Evolutionary conservation across 768 basidiomycete genomes (phyloP), one percentile per base, ranked within the genome.

Genomic region (Leccinum incarnatum): DNA sequence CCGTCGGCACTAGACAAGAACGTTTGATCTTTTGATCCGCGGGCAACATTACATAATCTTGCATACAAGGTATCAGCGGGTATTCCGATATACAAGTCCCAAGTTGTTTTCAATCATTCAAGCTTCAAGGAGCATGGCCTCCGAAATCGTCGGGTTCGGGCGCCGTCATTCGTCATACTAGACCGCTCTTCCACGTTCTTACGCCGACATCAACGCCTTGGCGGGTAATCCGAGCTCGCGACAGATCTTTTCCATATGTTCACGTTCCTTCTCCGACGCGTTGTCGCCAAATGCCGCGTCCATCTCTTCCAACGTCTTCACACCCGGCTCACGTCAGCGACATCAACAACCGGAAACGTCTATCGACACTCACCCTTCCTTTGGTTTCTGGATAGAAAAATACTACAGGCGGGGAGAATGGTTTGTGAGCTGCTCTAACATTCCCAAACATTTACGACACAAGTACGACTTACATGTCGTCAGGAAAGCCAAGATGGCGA

Each of bases 241-340:
- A 52, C 66, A 69, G 40, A 73, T 71, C 25, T n/a, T 45, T 23
- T 58, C 61, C 73, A 71, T 68, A 15, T 56, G 71, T 17, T 69
- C 58, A 5, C 60, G 68, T 53, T 69, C 69, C 51, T 62, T 60
- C 1, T 69, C 71, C 10, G 69, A 60, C 49, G 67, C 56, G 12
- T 65, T 63, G 17, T 73, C 73, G 8, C 71, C 73, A 60, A 73
- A 73, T 15, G 66, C 68, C 2, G 63, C 66, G 30, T 73, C 66
- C 73, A 73, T 74, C 40, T 74, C 72, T 55, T 73, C 72, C 52
- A 73, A 52, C 1, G 73, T 73, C 73, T 74, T 46, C 4, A n/a
- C 8, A 19, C 10, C 36, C n/a, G 10, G 34, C 25, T 21, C 42
- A 25, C 11, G 14, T 67, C 14, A 62, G 54, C 14, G 4, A 32